phyloP scores from a whole-genome alignment of 169 alveolate genomes.

The Plasmodium gonderi region DNA sequence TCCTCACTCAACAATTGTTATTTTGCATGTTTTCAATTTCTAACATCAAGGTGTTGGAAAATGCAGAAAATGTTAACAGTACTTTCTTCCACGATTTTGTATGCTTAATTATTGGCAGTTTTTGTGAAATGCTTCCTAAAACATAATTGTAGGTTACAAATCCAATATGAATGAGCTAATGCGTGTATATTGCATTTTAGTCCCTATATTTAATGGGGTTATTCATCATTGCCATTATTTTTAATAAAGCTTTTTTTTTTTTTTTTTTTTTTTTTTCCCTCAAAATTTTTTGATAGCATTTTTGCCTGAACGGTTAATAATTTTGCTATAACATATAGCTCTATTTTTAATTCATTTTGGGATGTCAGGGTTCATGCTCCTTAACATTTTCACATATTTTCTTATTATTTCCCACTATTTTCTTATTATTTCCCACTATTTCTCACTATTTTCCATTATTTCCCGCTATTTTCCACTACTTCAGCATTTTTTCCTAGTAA shows the following conservation, averaged over 20 bases:
- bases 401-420: not conserved
- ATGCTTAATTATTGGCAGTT: not conserved
- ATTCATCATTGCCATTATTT: too few species aligned
- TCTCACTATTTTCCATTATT: not conserved
- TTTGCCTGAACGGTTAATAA: not conserved
- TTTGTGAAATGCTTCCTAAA: too few species aligned
- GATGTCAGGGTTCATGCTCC: too few species aligned
- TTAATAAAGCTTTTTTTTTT: not conserved
- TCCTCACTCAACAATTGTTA: too few species aligned
- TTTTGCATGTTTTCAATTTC: too few species aligned
- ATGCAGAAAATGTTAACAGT: not conserved
- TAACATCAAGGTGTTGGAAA: too few species aligned
- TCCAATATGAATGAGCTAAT: too few species aligned
- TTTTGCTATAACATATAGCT: constrained; percentile 6
- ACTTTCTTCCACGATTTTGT: not conserved
- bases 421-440: not conserved
- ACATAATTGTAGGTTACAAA: too few species aligned
- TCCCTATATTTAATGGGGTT: too few species aligned
- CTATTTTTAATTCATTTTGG: not conserved
- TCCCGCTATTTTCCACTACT: too few species aligned
- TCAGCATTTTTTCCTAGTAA: not conserved
- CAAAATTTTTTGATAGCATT: not conserved
- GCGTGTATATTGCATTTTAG: not conserved
- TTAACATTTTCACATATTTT: not conserved
- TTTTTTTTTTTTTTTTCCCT: not conserved